A percentile compares a stretch with the other conserved stretches of the same genome.
phyloP scores from a whole-genome alignment of 1,284 basidiomycete genomes.

The Apiotrichum siamense region DNA sequence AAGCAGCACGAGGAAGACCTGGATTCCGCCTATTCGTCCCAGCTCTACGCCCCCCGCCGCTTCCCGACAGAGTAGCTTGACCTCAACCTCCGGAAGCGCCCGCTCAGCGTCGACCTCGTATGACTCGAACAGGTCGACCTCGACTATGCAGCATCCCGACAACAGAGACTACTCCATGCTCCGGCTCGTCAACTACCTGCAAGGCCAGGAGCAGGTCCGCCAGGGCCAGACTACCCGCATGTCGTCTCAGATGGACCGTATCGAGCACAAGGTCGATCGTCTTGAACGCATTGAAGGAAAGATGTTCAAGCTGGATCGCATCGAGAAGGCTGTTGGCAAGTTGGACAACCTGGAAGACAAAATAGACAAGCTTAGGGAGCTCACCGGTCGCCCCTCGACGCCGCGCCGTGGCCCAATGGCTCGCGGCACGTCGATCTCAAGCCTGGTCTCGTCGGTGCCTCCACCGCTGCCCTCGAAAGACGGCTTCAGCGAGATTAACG shows the following conservation, averaged over 20 bases:
- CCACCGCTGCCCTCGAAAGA: slow-evolving; percentile 39
- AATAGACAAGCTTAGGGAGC: background rate
- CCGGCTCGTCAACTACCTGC: slow-evolving; percentile 30
- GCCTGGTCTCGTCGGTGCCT: slow-evolving; percentile 14
- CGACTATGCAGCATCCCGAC: background rate
- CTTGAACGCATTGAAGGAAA: slow-evolving; percentile 4
- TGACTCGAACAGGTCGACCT: background rate
- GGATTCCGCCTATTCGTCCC: background rate
- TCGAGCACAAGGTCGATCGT: slow-evolving; percentile 34
- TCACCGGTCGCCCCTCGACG: background rate
- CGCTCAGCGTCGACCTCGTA: background rate
- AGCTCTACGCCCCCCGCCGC: background rate
- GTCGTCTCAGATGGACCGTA: slow-evolving; percentile 39
- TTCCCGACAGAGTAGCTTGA: background rate
- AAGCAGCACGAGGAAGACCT: background rate
- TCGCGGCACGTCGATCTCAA: background rate
- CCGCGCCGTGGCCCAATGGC: background rate
- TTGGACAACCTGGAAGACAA: slow-evolving; percentile 1
- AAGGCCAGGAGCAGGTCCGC: slow-evolving; percentile 39
- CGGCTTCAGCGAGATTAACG: slow-evolving; percentile 11
- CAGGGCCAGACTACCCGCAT: slow-evolving; percentile 33
- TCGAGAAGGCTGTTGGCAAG: slow-evolving; percentile 1
- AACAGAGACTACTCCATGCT: slow-evolving; percentile 3
- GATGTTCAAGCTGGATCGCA: slow-evolving; percentile 7
- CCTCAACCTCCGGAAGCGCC: background rate